Evolutionary conservation across 2,329 filamentous ascomycete species (phyloP).

Genomic region (Sporothrix pallida): DNA sequence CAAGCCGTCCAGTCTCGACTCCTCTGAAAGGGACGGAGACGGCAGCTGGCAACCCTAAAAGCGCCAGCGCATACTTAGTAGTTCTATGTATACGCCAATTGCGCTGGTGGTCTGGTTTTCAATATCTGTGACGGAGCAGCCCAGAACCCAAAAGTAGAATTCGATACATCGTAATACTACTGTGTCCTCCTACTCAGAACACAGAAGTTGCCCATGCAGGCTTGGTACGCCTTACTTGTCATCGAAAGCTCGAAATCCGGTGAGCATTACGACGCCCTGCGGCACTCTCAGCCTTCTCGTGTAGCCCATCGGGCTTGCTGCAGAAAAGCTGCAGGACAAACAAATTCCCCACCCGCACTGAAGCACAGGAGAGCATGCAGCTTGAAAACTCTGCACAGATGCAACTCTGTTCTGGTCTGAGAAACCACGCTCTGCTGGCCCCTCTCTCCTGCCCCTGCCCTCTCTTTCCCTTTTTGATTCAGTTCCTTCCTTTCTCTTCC

Average conservation of each 20-base stretch:
- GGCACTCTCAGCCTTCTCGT: conserved; percentile 2
- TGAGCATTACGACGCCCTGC: background rate
- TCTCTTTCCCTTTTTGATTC: background rate
- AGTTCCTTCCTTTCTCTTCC: background rate
- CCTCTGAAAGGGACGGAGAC: no score
- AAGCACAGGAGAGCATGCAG: background rate
- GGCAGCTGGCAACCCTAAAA: no score
- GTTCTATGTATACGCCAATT: no score
- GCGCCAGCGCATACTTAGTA: no score
- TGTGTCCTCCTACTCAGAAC: no score
- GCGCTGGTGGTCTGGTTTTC: no score
- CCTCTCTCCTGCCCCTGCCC: background rate
- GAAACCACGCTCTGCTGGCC: background rate
- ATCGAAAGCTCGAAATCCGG: background rate
- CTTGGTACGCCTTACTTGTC: background rate
- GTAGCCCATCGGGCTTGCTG: background rate
- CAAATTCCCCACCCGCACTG: background rate
- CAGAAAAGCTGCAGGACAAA: conserved; percentile 23
- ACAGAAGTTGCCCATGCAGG: background rate
- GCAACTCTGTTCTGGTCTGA: background rate
- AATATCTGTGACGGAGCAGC: no score
- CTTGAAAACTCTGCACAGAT: conserved; percentile 30
- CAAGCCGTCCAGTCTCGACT: no score
- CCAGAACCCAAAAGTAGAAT: no score
- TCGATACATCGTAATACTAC: no score